These are phyloP conservation scores for Pulveroboletus sp. DNA, from an alignment of 768 basidiomycete genomes.

Conservation along the genomic window DNA sequence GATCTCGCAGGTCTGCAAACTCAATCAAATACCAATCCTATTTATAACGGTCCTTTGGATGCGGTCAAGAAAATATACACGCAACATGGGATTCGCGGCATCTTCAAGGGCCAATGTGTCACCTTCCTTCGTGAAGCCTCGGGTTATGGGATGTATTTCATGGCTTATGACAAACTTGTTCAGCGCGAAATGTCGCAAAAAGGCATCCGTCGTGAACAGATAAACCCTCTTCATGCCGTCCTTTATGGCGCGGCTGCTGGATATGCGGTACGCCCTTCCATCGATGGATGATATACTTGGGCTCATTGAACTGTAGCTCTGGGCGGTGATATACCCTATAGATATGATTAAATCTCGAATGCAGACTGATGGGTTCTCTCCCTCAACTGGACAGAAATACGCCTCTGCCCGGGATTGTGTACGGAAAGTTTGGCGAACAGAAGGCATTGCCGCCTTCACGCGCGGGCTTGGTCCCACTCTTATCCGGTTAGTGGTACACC, in stretches of 20 bases:
- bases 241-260: conserved; percentile 91
- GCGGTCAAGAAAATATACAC: conserved; percentile 83
- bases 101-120: conserved; percentile 91
- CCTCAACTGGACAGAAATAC: conserved; percentile 78
- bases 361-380: conserved; percentile 88
- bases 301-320: conserved; percentile 49
- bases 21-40: conserved; percentile 73
- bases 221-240: conserved; percentile 73
- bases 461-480: conserved; percentile 91
- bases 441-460: conserved; percentile 84
- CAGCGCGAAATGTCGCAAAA: conserved; percentile 80
- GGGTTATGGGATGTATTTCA: conserved; percentile 88
- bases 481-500: conserved; percentile 61
- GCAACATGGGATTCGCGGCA: conserved; percentile 72
- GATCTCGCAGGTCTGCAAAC: conserved; percentile 75
- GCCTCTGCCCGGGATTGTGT: conserved; percentile 80
- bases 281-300: not conserved
- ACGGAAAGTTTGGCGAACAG: conserved; percentile 75
- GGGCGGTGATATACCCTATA: conserved; percentile 93
- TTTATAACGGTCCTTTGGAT: conserved; percentile 83
- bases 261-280: conserved; percentile 65
- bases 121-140: conserved; percentile 82
- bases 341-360: conserved; percentile 96
- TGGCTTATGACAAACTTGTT: conserved; percentile 89
- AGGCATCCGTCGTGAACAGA: conserved; percentile 70